Evolutionary conservation across 257 asterid species (phyloP).

Genomic region (Cordia subcordata): DNA sequence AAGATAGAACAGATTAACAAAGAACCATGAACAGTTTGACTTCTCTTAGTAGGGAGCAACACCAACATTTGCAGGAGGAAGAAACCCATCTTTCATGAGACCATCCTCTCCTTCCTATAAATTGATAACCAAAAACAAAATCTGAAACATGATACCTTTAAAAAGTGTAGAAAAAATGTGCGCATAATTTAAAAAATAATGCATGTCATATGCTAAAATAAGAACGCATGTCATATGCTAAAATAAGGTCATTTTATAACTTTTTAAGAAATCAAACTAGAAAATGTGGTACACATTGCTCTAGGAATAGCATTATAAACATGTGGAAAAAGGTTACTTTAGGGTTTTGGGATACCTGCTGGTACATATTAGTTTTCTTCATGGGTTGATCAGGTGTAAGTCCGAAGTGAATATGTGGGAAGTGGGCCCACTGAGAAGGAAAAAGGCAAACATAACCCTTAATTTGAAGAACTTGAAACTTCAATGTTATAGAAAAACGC

Average conservation of each 20-base stretch:
- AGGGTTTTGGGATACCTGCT: slow-evolving; percentile 74
- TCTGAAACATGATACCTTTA: background rate
- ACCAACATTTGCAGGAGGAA: slow-evolving; percentile 75
- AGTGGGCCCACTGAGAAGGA: slow-evolving; percentile 92
- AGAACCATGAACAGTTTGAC: slow-evolving; percentile 21
- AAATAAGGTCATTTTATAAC: background rate
- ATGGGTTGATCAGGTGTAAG: slow-evolving; percentile 99
- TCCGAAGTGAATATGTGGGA: slow-evolving; percentile 99
- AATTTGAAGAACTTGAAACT: background rate
- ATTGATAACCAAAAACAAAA: background rate
- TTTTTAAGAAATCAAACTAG: background rate
- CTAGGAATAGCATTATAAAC: background rate
- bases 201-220: too few relatives aligned
- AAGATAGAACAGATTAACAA: slow-evolving; percentile 12
- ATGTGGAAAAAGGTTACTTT: slow-evolving; percentile 13
- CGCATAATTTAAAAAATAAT: too few relatives aligned
- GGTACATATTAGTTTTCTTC: slow-evolving; percentile 89
- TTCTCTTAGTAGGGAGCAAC: slow-evolving; percentile 65
- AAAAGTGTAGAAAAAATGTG: too few relatives aligned
- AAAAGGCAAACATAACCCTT: slow-evolving; percentile 21
- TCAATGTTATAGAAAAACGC: background rate
- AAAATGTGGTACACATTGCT: background rate
- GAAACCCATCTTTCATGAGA: slow-evolving; percentile 89
- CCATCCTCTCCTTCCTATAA: slow-evolving; percentile 85
- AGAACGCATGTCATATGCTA: background rate